A percentile compares a stretch with the other conserved stretches of the same genome.
Evolutionary conservation across 2,329 filamentous ascomycete genomes (phyloP).

Genomic region (Penicillium sp.): DNA sequence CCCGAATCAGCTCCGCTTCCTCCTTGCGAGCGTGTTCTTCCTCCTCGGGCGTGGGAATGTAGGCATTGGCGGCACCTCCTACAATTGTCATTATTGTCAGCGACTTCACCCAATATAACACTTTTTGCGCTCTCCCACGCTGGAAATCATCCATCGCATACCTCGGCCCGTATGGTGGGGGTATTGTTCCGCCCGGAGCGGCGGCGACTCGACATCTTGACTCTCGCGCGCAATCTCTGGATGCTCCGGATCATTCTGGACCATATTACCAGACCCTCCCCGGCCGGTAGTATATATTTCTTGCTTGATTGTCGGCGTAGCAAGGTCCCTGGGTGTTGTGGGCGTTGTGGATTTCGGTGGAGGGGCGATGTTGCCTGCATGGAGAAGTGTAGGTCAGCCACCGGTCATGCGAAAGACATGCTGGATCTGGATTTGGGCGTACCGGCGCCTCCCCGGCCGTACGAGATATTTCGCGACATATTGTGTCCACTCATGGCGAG

Average conservation of each 20-base stretch:
- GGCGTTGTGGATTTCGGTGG: conserved; percentile 55
- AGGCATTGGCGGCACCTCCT: conserved; percentile 45
- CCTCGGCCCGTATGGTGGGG: conserved; percentile 50
- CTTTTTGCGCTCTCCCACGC: background rate
- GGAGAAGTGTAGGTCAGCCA: background rate
- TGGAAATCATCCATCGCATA: conserved; percentile 29
- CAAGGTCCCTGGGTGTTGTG: conserved; percentile 66
- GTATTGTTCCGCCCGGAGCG: conserved; percentile 43
- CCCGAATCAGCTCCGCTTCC: conserved; percentile 40
- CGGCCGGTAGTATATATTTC: conserved; percentile 87
- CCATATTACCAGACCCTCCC: conserved; percentile 88
- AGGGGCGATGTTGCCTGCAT: conserved; percentile 64
- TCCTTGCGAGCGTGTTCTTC: conserved; percentile 35
- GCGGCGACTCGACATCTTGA: conserved; percentile 74
- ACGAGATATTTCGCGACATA: conserved; percentile 53
- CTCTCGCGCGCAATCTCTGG: conserved; percentile 71
- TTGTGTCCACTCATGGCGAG: conserved; percentile 25
- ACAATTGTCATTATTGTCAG: conserved; percentile 1
- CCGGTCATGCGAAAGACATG: background rate
- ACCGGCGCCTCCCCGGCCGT: conserved; percentile 78
- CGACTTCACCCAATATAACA: background rate
- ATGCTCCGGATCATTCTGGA: conserved; percentile 69
- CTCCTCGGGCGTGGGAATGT: conserved; percentile 33
- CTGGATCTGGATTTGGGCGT: conserved; percentile 26
- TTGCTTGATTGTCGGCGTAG: conserved; percentile 81